phyloP scores from a whole-genome alignment of 495 filamentous ascomycete species.

The Penicillium macrosclerotiorum region DNA sequence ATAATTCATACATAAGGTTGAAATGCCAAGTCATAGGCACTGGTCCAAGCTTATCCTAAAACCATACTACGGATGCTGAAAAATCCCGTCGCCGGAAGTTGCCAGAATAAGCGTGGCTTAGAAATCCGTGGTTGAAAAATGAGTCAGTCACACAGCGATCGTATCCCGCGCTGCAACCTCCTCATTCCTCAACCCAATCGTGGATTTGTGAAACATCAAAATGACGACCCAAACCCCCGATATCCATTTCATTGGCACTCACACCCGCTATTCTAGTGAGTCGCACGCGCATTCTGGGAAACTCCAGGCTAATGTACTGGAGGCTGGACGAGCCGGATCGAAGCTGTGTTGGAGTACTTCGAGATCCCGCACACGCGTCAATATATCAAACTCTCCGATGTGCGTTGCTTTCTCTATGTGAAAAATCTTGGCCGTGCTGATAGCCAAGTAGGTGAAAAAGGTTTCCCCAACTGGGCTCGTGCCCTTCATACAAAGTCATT shows the following conservation, averaged over 20 bases:
- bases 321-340: slow-evolving; percentile 40
- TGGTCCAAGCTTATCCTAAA: no score
- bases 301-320: slow-evolving; percentile 1
- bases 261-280: slow-evolving; percentile 38
- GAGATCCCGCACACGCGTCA: slow-evolving; percentile 27
- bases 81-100: no score
- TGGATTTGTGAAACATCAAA: not conserved
- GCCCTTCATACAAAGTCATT: slow-evolving; percentile 30
- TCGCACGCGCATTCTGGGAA: not conserved
- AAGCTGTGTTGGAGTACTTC: slow-evolving; percentile 37
- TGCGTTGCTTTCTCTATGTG: slow-evolving; percentile 4
- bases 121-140: no score
- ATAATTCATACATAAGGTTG: no score
- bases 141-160: not conserved
- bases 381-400: slow-evolving; percentile 23
- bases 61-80: no score
- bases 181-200: not conserved
- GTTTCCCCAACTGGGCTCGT: slow-evolving; percentile 32
- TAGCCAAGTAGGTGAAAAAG: slow-evolving; percentile 18
- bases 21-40: no score
- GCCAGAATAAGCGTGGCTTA: no score
- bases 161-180: not conserved
- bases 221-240: slow-evolving; percentile 18
- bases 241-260: slow-evolving; percentile 31
- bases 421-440: not conserved